These are phyloP conservation scores for Tulasnella sp. DNA, from an alignment of 768 basidiomycete genomes.

Conservation along the genomic window DNA sequence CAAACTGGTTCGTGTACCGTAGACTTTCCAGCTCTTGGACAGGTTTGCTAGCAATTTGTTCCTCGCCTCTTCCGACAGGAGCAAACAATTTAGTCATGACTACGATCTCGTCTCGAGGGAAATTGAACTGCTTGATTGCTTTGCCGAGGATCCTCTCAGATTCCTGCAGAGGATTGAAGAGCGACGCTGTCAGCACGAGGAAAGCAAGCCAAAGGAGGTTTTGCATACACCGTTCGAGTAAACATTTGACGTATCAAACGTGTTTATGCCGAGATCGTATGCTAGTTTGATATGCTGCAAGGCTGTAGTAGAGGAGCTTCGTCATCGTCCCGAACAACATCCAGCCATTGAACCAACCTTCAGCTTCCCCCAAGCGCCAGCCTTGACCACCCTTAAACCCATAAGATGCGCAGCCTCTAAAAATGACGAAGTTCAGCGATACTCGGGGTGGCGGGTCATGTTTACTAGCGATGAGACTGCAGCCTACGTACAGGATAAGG, in stretches of 20 bases:
- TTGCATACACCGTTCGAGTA: too few species aligned
- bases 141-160: constrained; percentile 3
- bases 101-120: neutral
- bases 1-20: neutral
- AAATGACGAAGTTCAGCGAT: too few species aligned
- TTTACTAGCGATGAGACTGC: too few species aligned
- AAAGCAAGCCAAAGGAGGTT: too few species aligned
- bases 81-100: neutral
- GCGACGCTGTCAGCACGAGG: too few species aligned
- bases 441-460: too few species aligned
- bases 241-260: constrained; percentile 5
- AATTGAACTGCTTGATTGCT: neutral
- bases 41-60: neutral
- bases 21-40: neutral
- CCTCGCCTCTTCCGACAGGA: neutral
- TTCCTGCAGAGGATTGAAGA: too few species aligned
- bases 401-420: constrained; percentile 40
- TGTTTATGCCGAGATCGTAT: constrained; percentile 21
- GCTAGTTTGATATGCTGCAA: constrained; percentile 25
- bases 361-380: constrained; percentile 52
- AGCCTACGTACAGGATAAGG: constrained; percentile 18
- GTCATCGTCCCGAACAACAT: neutral
- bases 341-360: constrained; percentile 36
- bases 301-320: neutral
- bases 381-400: constrained; percentile 51